phyloP scores from a whole-genome alignment of 352 stramenopile species.

The Phytophthora aleatoria region DNA sequence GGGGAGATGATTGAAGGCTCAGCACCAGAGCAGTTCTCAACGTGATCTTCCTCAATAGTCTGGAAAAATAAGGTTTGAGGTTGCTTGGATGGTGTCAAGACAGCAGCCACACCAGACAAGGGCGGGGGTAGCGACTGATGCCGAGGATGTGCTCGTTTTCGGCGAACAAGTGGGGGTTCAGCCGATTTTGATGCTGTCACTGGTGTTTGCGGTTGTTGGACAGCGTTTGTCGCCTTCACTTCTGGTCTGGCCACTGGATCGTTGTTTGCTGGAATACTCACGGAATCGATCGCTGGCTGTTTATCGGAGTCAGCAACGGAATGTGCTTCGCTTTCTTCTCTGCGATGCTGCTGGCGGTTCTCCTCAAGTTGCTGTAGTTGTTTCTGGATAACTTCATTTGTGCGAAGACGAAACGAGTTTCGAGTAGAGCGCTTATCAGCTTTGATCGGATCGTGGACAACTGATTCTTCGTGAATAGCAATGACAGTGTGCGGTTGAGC shows the following conservation, averaged over 20 bases:
- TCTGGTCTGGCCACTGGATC: not conserved
- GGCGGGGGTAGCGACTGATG: constrained; percentile 21
- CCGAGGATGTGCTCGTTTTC: constrained; percentile 23
- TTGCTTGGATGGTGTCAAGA: constrained; percentile 19
- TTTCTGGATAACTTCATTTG: constrained; percentile 26
- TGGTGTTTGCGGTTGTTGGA: constrained; percentile 1
- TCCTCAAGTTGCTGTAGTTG: constrained; percentile 11
- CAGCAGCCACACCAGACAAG: constrained; percentile 1
- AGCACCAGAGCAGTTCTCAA: constrained; percentile 17
- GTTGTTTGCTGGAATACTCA: not conserved
- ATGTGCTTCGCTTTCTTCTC: not conserved
- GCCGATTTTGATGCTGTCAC: not conserved
- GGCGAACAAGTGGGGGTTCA: constrained; percentile 18
- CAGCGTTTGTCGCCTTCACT: not conserved
- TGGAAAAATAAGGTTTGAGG: constrained; percentile 34
- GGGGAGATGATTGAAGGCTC: constrained; percentile 16
- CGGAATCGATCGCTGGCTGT: not conserved
- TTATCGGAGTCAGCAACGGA: not conserved
- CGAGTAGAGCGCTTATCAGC: not conserved
- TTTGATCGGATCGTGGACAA: not conserved
- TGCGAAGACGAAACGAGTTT: constrained; percentile 14
- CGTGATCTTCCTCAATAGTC: constrained; percentile 10
- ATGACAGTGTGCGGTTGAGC: constrained; percentile 21
- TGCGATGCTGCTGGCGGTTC: constrained; percentile 4
- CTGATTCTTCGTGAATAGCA: constrained; percentile 21